Evolutionary conservation across 176 grass and related monocot genomes (phyloP), one percentile per base, ranked within the genome.

Genomic region (Avena sativa): DNA sequence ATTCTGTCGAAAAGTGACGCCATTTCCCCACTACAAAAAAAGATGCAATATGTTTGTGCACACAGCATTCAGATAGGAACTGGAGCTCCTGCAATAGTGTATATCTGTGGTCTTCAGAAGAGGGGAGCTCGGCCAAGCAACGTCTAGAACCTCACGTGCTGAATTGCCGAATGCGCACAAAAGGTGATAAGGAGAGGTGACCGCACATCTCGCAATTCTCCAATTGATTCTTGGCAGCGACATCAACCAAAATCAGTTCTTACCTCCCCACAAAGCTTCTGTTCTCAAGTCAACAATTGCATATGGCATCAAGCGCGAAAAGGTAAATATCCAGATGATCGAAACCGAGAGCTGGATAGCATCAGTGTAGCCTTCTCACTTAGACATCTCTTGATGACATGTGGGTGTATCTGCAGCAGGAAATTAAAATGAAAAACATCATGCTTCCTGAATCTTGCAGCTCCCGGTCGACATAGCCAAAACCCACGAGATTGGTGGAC

Each of bases 81-180:
- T 28, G 73, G 9, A 51, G 56, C 74, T 36, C 57, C 36, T 44
- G 76, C 44, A 34, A 81, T 71, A 47, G 26, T 71, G 62, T 7
- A 12, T 13, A 81, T 17, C 3, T 85, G 76, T 85, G 60, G 76
- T 4, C 44, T 47, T 28, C 36, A 43, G 26, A 46, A 47, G 76
- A 91, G 69, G 43, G 43, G 70, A 8, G 1, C 28, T 71, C 61
- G 19, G 34, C 1, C 21, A 91, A 86, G 78, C 83, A 86, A 86
- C 71, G 1, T 79, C 83, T 73, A 91, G 72, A 91, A 88, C 53
- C 52, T 78, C 90, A 91, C 90, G 86, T 88, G 90, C 78, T 64
- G 61, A 88, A 91, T 81, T 84, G 62, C 43, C 0, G 26, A 15
- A 66, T 30, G 26, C 26, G 14, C 26, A 66, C 4, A 66, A 15